Base-by-base conservation (phyloP, 768 basidiomycete genomes). In the Leucogyrophana mollusca region DNA sequence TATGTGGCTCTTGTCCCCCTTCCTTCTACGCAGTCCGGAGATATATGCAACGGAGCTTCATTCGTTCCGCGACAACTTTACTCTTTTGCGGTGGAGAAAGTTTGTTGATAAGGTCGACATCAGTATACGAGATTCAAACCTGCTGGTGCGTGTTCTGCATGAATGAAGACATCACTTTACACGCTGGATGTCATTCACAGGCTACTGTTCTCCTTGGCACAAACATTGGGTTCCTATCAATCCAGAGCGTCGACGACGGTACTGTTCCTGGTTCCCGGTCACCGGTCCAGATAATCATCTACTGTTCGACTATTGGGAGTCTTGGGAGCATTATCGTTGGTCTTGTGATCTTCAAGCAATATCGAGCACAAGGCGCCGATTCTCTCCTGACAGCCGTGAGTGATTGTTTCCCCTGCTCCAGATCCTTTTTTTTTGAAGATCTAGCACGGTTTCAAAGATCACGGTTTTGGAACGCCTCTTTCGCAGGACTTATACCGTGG, bases 261-360 rank as follows among this genome's bases (percentile, higher is more conserved):
- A 36, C 30, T 10, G 43, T 24, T 1, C 2, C 54, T n/a, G 34
- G 43, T 16, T 16, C 40, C 1, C 55, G 65, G n/a, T 50, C 53
- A 2, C 13, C 53, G 0, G 42, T 33, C 6, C 62, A 65, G 35
- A 64, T 66, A 11, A 16, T 65, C 45, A 10, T 54, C 3, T 64
- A 66, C 14, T 43, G 57, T 17, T 64, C 62, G 9, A 64, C 56
- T 34, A 58, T 66, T 27, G 60, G 54, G 33, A 62, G 49, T 13
- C 52, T 50, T 13, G 62, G 65, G 16, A 64, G 62, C 18, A 64
- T 64, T n/a, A 51, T 61, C 27, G 44, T 48, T 13, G 62, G 62
- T 47, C 62, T 64, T 2, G 45, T 54, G 30, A 66, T 64, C 27
- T 66, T 55, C 8, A 65, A 64, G 37, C 62, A 66, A 46, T 64